Base-by-base conservation (phyloP, 495 filamentous ascomycete species). In the Lasiosphaeria miniovina region DNA sequence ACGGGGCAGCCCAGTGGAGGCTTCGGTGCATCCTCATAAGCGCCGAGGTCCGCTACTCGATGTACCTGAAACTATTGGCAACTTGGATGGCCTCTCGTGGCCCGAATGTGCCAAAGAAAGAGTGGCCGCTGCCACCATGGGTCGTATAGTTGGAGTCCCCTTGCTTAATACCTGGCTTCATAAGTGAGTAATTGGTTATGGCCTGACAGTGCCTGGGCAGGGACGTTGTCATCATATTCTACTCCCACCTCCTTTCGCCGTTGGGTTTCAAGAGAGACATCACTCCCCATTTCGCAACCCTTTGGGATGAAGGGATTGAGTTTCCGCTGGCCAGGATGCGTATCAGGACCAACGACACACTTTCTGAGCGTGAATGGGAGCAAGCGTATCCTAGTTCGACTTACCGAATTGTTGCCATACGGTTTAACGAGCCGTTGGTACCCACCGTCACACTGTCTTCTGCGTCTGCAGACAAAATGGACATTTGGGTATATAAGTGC, bases 171-270 rank as follows among this genome's bases (percentile, higher is more conserved):
- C 24, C 24, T 2, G 2, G 24, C 24, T 24, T 24, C 1, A 2
- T 24, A 2, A 24, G 24, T 24, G 24, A 24, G 24, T n/a, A n/a
- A n/a, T 14, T 60, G 32, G 36, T 11, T 17, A 17, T 24, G 9
- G n/a, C 31, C 33, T 49, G 35, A 38, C 0, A 14, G 45, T 8
- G 48, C 36, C 35, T 4, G 32, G 15, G 8, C 43, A 51, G 57
- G 61, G 58, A 60, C 31, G 57, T 61, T 9, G 58, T 52, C 36
- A 38, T 61, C 48, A 45, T 61, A 33, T 56, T 61, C 24, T 61
- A 61, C 48, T 34, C 53, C 3, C 59, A 61, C 46, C 33, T 61
- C 17, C 49, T 61, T 5, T 50, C 40, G 15, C 59, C 59, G 8
- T 36, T 40, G 0, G n/a, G 12, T 4, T 56, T 56, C 38, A 34